Evolutionary conservation across 768 basidiomycete genomes (phyloP), one percentile per base, ranked within the genome.

Genomic region (Auricularia cornea): DNA sequence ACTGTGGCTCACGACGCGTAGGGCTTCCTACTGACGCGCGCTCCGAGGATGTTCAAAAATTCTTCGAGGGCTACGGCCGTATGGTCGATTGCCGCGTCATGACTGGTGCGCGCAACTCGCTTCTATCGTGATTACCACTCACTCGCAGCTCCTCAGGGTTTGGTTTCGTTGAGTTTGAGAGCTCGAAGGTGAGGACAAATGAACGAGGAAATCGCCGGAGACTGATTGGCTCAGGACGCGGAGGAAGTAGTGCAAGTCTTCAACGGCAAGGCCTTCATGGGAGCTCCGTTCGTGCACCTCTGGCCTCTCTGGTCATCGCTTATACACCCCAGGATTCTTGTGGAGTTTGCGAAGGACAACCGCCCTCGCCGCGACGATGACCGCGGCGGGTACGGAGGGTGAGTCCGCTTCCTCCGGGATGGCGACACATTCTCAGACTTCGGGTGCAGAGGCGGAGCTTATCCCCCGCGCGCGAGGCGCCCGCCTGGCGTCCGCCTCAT

Each of bases 81-180:
- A 92, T 95, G 67, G 80, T 89, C 68, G 94, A 96, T 77, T 90
- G 92, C 75, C 87, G 92, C 69, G 90, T 96, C 74, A 94, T 96
- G 93, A 94, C 92, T 48, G 92, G 92, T 93, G 69, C 65, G 79
- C 81, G 41, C 20, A 59, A 18, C 29, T n/a, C 6, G 33, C 48
- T 4, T 26, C 12, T 12, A 44, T n/a, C n/a, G 26, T 44, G 38
- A 35, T 65, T 44, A 33, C 28, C 30, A 41, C 10, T 30, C 44
- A 38, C 59, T 35, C 31, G 38, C n/a, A 59, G 8, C 3, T 64
- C 38, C 28, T 59, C 29, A 92, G 92, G 92, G 12, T 99, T 97
- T 70, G 97, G 94, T 62, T 99, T 99, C 73, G 86, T 98, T 68
- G 96, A 98, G 75, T 98, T 97, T 71, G 96, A 96, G 73, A 90